These are phyloP conservation scores for Neonectria sp. DNA, from an alignment of 2,329 filamentous ascomycete species.

Conservation along the genomic window DNA sequence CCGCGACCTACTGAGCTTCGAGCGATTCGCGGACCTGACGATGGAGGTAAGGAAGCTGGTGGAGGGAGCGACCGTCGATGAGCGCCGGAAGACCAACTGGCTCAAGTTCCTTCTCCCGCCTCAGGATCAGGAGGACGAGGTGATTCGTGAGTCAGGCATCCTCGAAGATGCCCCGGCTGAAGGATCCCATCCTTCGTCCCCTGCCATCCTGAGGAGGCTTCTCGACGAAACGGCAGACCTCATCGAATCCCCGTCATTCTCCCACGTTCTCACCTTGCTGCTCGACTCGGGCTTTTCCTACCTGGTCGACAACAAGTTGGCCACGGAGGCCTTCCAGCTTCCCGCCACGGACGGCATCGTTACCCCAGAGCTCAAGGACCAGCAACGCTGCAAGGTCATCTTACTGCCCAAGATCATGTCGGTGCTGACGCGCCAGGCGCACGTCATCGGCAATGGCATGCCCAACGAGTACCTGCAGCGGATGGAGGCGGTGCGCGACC, in stretches of 20 bases:
- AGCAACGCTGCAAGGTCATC: slow-evolving; percentile 72
- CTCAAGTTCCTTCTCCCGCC: slow-evolving; percentile 87
- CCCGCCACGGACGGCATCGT: slow-evolving; percentile 52
- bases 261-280: slow-evolving; percentile 86
- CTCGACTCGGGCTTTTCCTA: slow-evolving; percentile 91
- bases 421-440: slow-evolving; percentile 91
- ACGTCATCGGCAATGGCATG: slow-evolving; percentile 86
- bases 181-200: slow-evolving; percentile 58
- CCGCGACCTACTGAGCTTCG: slow-evolving; percentile 87
- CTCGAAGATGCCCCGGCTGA: slow-evolving; percentile 63
- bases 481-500: slow-evolving; percentile 82
- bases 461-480: slow-evolving; percentile 79
- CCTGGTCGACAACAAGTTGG: slow-evolving; percentile 86
- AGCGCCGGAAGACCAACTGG: slow-evolving; percentile 74
- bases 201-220: slow-evolving; percentile 80
- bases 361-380: slow-evolving; percentile 68
- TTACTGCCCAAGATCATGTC: slow-evolving; percentile 89
- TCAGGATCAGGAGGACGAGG: slow-evolving; percentile 82
- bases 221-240: slow-evolving; percentile 97
- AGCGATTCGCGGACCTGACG: slow-evolving; percentile 84
- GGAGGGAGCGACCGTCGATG: slow-evolving; percentile 72
- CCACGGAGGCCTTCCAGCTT: slow-evolving; percentile 81
- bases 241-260: slow-evolving; percentile 93
- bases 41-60: slow-evolving; percentile 87
- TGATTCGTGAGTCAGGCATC: slow-evolving; percentile 90